Evolutionary conservation across 192 early-diverging fungal species (phyloP).

Genomic region (Coemansia sp.): DNA sequence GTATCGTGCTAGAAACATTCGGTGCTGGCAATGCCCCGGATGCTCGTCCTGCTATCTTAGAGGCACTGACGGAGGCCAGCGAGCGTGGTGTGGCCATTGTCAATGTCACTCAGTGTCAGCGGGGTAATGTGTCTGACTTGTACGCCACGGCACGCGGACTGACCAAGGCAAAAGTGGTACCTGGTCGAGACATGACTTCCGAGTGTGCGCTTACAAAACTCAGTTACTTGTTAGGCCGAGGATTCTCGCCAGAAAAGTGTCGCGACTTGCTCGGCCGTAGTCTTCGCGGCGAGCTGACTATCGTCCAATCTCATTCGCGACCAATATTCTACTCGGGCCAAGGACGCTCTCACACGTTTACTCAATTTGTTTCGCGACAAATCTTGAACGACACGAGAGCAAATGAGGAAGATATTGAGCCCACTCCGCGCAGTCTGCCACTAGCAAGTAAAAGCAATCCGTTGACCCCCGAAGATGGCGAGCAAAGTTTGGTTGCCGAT

Average conservation of each 20-base stretch:
- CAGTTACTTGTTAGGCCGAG: conserved; percentile 84
- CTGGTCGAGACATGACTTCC: conserved; percentile 94
- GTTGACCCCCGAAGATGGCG: not conserved
- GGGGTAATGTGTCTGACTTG: conserved; percentile 84
- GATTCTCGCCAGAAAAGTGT: conserved; percentile 66
- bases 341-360: conserved; percentile 46
- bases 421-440: conserved; percentile 11
- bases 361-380: conserved; percentile 55
- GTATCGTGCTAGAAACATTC: conserved; percentile 94
- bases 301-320: conserved; percentile 43
- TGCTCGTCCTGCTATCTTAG: conserved; percentile 83
- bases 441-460: not conserved
- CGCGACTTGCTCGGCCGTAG: conserved; percentile 81
- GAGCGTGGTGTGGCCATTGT: conserved; percentile 95
- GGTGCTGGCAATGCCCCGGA: conserved; percentile 97
- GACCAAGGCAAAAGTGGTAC: conserved; percentile 76
- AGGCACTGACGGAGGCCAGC: conserved; percentile 81
- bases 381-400: conserved; percentile 52
- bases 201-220: conserved; percentile 97
- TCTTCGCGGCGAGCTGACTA: conserved; percentile 92
- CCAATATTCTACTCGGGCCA: conserved; percentile 46
- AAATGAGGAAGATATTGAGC: conserved; percentile 45
- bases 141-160: conserved; percentile 92
- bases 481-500: not conserved
- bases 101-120: conserved; percentile 87